phyloP scores from a whole-genome alignment of 208 protist species.

The Lotmaria passim region DNA sequence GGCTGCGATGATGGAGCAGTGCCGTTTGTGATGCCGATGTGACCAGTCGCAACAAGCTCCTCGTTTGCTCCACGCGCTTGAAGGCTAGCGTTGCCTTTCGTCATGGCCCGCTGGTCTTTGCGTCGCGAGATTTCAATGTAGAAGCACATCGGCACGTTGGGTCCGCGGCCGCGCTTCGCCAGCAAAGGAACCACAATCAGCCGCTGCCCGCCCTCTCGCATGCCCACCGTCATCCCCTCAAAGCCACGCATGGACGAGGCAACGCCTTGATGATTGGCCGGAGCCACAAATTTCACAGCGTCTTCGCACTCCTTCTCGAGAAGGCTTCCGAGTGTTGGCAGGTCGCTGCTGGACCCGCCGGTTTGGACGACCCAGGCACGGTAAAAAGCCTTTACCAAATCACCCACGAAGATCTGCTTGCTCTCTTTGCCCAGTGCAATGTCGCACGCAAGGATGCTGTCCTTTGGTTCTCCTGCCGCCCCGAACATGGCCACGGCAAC shows the following conservation, averaged over 20 bases:
- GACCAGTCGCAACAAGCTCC: background rate
- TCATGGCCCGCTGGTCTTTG: conserved; percentile 40
- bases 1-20: conserved; percentile 1
- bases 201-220: conserved; percentile 63
- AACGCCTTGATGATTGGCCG: conserved; percentile 69
- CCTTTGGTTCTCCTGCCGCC: conserved; percentile 51
- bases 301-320: conserved; percentile 63
- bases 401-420: conserved; percentile 62
- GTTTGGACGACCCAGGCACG: conserved; percentile 70
- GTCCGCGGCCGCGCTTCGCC: conserved; percentile 53
- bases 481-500: conserved; percentile 77
- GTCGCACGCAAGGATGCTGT: conserved; percentile 66
- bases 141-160: conserved; percentile 74
- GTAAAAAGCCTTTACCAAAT: conserved; percentile 59
- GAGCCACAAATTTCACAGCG: conserved; percentile 45
- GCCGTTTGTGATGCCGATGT: background rate
- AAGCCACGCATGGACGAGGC: conserved; percentile 71
- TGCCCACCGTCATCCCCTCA: conserved; percentile 80
- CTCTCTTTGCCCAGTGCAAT: conserved; percentile 45
- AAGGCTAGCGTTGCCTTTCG: background rate
- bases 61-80: background rate
- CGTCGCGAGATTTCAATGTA: conserved; percentile 53
- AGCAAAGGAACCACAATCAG: conserved; percentile 59
- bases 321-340: conserved; percentile 68
- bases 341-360: conserved; percentile 21